Conservation (phyloP, 257 asterid species). For the Scutellaria galericulata region DNA sequence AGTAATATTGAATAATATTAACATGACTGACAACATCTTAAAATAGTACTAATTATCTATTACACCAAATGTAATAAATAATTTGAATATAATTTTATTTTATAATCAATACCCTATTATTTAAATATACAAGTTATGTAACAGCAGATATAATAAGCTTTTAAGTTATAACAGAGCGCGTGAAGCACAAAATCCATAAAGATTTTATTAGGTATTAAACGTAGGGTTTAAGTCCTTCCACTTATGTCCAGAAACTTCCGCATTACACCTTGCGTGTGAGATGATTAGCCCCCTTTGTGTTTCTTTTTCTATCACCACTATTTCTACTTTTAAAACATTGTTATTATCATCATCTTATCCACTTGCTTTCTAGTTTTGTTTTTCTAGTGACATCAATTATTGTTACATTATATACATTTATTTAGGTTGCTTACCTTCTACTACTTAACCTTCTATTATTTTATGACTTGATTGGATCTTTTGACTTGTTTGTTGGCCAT, state of each 20-base stretch:
- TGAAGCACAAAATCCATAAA: background rate
- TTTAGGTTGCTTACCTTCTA: slow-evolving; percentile 45
- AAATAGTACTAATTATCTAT: too few relatives aligned
- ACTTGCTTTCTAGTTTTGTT: background rate
- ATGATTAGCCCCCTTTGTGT: background rate
- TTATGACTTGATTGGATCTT: background rate
- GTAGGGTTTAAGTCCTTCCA: slow-evolving; percentile 35
- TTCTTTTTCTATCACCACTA: background rate
- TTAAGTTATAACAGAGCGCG: slow-evolving; percentile 8
- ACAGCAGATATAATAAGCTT: background rate
- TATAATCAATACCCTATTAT: too few relatives aligned
- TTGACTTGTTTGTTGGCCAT: background rate
- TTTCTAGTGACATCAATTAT: background rate
- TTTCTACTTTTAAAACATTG: background rate
- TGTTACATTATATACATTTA: slow-evolving; percentile 21
- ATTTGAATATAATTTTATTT: too few relatives aligned
- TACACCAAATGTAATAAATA: too few relatives aligned
- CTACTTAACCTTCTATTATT: slow-evolving; percentile 36
- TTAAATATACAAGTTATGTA: background rate
- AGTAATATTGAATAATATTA: too few relatives aligned
- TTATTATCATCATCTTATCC: slow-evolving; percentile 28
- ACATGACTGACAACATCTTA: too few relatives aligned
- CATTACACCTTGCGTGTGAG: slow-evolving; percentile 29
- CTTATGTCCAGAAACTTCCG: slow-evolving; percentile 36
- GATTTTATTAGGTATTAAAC: background rate